These are phyloP conservation scores for Paragyromitra xinjiangensis DNA, from an alignment of 495 filamentous ascomycete species.

Conservation along the genomic window DNA sequence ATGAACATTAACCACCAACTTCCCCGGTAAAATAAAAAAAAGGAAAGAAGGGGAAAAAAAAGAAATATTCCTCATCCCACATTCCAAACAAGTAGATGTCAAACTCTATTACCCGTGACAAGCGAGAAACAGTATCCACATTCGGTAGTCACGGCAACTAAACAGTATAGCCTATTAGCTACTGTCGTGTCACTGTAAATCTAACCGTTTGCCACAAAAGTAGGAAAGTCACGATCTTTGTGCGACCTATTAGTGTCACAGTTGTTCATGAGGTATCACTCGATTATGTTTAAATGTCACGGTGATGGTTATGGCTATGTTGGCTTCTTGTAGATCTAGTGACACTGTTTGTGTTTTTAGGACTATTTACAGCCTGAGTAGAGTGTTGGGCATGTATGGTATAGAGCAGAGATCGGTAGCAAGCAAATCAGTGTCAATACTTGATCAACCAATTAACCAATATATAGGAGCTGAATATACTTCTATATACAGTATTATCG, in stretches of 20 bases:
- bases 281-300: not conserved
- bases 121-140: not conserved
- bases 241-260: not conserved
- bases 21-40: not conserved
- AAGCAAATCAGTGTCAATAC: too few species aligned
- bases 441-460: too few species aligned
- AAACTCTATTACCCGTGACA: not conserved
- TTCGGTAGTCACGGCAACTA: conserved; percentile 2
- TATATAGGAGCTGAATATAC: too few species aligned
- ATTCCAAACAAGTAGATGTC: too few species aligned
- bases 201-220: not conserved
- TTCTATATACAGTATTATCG: too few species aligned
- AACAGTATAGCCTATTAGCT: not conserved
- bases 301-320: too few species aligned
- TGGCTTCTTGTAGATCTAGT: too few species aligned
- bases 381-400: too few species aligned
- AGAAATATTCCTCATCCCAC: not conserved
- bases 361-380: too few species aligned
- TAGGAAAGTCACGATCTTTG: not conserved
- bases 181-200: not conserved
- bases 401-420: too few species aligned
- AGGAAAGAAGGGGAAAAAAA: not conserved
- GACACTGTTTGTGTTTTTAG: too few species aligned
- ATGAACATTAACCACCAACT: too few species aligned
- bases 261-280: conserved; percentile 6